Percentiles rank a stretch among this genome's conserved stretches.
Evolutionary conservation across 495 filamentous ascomycete genomes (phyloP).

Genomic region (Penicillium subrubescens): DNA sequence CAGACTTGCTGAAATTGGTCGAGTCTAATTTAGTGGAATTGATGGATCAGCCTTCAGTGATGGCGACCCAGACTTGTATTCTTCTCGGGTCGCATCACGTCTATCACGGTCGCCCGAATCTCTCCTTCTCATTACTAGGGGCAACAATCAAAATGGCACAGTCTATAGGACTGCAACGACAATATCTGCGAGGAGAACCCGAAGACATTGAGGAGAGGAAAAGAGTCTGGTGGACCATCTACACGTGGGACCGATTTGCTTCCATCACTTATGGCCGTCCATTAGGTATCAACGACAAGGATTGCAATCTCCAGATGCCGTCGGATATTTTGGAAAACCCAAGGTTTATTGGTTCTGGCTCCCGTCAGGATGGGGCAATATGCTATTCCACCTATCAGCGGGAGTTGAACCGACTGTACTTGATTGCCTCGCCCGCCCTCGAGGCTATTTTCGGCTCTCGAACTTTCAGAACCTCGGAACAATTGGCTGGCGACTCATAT

Average conservation of each 20-base stretch:
- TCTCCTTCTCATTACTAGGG: neutral
- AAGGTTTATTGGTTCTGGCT: neutral
- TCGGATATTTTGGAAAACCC: neutral
- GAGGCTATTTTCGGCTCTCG: neutral
- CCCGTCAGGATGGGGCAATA: neutral
- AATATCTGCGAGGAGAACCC: neutral
- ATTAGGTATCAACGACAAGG: neutral
- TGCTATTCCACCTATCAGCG: neutral
- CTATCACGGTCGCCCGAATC: neutral
- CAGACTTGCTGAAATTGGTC: neutral
- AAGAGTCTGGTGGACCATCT: neutral
- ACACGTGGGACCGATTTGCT: neutral
- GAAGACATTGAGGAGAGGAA: neutral
- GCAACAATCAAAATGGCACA: neutral
- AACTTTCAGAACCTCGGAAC: neutral
- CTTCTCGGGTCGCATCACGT: neutral
- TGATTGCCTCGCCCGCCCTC: neutral
- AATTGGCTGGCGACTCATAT: neutral
- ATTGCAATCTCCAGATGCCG: neutral
- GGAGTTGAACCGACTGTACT: neutral
- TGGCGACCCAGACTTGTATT: neutral
- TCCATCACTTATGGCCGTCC: neutral
- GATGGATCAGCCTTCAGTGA: neutral
- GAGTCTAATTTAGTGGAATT: neutral
- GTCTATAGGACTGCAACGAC: neutral